phyloP scores from a whole-genome alignment of 306 rosid genomes.

The Vigna hirtella region DNA sequence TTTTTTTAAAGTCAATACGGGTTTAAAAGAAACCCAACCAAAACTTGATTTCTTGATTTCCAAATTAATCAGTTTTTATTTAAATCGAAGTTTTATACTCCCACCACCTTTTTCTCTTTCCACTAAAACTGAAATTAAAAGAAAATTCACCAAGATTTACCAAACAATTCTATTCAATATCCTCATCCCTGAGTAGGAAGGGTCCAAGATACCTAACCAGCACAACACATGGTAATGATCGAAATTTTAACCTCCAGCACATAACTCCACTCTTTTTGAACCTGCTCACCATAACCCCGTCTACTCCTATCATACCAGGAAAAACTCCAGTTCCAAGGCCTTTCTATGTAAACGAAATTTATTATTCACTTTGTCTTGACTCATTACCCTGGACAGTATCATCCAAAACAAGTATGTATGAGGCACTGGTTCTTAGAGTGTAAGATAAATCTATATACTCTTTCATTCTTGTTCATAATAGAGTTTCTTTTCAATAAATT shows the following conservation, averaged over 20 bases:
- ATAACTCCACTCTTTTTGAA: neutral
- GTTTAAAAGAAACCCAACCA: neutral
- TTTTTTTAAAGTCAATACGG: conserved; percentile 1
- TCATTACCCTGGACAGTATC: conserved; percentile 2
- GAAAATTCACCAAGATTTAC: neutral
- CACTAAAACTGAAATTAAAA: neutral
- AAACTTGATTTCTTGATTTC: conserved; percentile 8
- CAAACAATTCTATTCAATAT: neutral
- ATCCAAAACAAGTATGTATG: neutral
- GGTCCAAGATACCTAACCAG: conserved; percentile 7
- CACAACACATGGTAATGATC: neutral
- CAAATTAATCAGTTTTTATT: neutral
- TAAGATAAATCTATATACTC: neutral
- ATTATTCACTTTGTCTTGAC: neutral
- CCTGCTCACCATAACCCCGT: neutral
- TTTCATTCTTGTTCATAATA: neutral
- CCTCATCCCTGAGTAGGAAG: neutral
- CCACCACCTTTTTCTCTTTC: neutral
- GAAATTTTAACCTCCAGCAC: neutral
- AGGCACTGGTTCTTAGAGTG: neutral
- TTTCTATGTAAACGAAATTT: neutral
- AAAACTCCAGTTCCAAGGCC: neutral
- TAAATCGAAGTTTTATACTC: neutral
- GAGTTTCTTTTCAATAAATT: neutral
- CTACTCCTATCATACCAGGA: neutral